A percentile compares a stretch with the other conserved stretches of the same genome.
phyloP scores from a whole-genome alignment of 2,329 filamentous ascomycete genomes.

The Pseudohalonectria lignicola region DNA sequence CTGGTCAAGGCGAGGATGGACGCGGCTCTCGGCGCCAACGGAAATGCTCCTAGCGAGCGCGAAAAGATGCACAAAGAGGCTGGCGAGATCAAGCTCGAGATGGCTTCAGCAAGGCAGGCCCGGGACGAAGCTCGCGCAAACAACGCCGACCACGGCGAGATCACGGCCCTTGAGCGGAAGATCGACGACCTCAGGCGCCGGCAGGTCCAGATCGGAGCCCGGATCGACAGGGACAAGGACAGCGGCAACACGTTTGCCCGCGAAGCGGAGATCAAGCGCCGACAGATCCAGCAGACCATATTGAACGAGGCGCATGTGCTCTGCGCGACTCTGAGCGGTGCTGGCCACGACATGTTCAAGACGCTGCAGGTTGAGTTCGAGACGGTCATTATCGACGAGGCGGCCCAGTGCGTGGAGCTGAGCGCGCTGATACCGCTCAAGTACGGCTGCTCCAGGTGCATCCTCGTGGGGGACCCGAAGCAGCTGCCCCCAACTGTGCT shows the following conservation, averaged over 20 bases:
- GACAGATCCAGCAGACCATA: conserved; percentile 80
- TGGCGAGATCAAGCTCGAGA: conserved; percentile 61
- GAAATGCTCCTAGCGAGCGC: conserved; percentile 34
- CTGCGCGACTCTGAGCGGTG: conserved; percentile 89
- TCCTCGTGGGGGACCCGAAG: conserved; percentile 95
- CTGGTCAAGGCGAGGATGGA: conserved; percentile 51
- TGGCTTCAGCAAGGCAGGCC: conserved; percentile 59
- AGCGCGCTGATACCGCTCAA: conserved; percentile 94
- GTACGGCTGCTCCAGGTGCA: conserved; percentile 93
- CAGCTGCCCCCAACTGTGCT: conserved; percentile 93
- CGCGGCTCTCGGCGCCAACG: conserved; percentile 15
- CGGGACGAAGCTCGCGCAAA: conserved; percentile 51
- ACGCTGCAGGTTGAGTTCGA: conserved; percentile 92
- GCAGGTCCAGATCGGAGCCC: conserved; percentile 68
- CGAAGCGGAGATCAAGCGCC: conserved; percentile 75
- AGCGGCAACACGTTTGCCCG: conserved; percentile 71
- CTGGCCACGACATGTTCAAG: conserved; percentile 96
- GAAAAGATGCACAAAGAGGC: conserved; percentile 55
- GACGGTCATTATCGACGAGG: conserved; percentile 96
- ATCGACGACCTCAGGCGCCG: conserved; percentile 59
- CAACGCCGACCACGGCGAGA: conserved; percentile 24
- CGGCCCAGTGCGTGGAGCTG: conserved; percentile 94
- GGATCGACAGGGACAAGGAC: conserved; percentile 82
- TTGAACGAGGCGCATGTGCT: conserved; percentile 85
- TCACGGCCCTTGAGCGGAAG: conserved; percentile 56